phyloP scores from a whole-genome alignment of 208 protist species.

The Angomonas deanei region DNA sequence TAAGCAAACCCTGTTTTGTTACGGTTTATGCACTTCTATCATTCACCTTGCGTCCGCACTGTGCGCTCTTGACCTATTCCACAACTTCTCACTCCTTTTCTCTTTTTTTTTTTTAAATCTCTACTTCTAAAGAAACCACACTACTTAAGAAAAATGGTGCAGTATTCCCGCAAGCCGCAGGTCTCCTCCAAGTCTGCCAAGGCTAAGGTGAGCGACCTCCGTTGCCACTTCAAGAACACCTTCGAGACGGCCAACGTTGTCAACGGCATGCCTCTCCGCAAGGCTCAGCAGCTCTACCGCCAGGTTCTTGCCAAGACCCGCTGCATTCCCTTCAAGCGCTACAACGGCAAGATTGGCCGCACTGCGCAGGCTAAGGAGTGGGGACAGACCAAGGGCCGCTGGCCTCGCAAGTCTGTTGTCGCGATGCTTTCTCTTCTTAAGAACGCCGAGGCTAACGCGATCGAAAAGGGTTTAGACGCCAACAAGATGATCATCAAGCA shows the following conservation, averaged over 20 bases:
- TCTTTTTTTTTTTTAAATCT: slow-evolving; percentile 14
- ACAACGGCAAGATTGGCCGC: slow-evolving; percentile 90
- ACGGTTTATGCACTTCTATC: too few species aligned
- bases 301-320: slow-evolving; percentile 93
- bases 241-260: slow-evolving; percentile 91
- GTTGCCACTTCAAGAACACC: slow-evolving; percentile 95
- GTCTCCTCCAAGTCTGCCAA: slow-evolving; percentile 84
- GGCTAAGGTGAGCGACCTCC: slow-evolving; percentile 86
- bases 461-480: slow-evolving; percentile 88
- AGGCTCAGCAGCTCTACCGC: slow-evolving; percentile 91
- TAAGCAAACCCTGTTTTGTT: too few species aligned
- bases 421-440: slow-evolving; percentile 89
- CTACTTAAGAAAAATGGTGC: slow-evolving; percentile 54
- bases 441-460: slow-evolving; percentile 91
- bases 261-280: slow-evolving; percentile 89
- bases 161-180: slow-evolving; percentile 91
- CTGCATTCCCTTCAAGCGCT: slow-evolving; percentile 93
- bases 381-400: slow-evolving; percentile 90
- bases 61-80: too few species aligned
- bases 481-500: slow-evolving; percentile 92
- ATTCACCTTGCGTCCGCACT: too few species aligned
- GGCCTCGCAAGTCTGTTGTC: slow-evolving; percentile 93
- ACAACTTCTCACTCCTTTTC: too few species aligned
- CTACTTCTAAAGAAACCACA: slow-evolving; percentile 20
- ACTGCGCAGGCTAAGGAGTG: slow-evolving; percentile 91